phyloP scores from a whole-genome alignment of 2,329 filamentous ascomycete species.

The Aspergillus neoniger region DNA sequence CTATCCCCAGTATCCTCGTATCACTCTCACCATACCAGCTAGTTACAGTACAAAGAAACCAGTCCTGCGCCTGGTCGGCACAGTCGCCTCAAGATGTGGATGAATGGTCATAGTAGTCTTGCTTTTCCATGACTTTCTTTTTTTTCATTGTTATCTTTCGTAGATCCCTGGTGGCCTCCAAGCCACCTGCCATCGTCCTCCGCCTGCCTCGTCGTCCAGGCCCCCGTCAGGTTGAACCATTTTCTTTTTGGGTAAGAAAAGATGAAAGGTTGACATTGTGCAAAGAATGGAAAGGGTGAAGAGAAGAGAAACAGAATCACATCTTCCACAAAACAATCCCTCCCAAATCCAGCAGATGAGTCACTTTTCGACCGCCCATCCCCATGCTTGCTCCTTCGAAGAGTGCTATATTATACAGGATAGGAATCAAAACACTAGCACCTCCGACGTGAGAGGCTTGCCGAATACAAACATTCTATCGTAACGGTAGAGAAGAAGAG shows the following conservation, averaged over 20 bases:
- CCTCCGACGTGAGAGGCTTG: slow-evolving; percentile 11
- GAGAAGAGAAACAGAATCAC: slow-evolving; percentile 12
- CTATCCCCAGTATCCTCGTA: slow-evolving; percentile 3
- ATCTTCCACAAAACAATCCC: background rate
- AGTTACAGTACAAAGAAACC: slow-evolving; percentile 33
- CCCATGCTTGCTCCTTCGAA: slow-evolving; percentile 19
- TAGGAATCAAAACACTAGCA: slow-evolving; percentile 20
- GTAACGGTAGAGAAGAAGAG: slow-evolving; percentile 8
- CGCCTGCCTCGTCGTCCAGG: slow-evolving; percentile 14
- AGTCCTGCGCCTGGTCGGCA: slow-evolving; percentile 11
- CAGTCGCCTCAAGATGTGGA: slow-evolving; percentile 16
- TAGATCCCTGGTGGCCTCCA: background rate
- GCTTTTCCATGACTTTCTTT: slow-evolving; percentile 18
- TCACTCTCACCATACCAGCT: slow-evolving; percentile 15
- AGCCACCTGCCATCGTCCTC: slow-evolving; percentile 2
- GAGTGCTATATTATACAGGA: slow-evolving; percentile 27
- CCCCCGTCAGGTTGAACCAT: slow-evolving; percentile 16
- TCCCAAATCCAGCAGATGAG: slow-evolving; percentile 16
- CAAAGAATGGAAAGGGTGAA: background rate
- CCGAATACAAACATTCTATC: slow-evolving; percentile 24
- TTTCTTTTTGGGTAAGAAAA: slow-evolving; percentile 9
- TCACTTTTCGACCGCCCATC: slow-evolving; percentile 25
- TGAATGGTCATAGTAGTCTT: slow-evolving; percentile 13
- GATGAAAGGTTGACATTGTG: slow-evolving; percentile 8
- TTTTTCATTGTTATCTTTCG: slow-evolving; percentile 10